phyloP scores from a whole-genome alignment of 495 filamentous ascomycete genomes.

The Parathielavia hyrcaniae region DNA sequence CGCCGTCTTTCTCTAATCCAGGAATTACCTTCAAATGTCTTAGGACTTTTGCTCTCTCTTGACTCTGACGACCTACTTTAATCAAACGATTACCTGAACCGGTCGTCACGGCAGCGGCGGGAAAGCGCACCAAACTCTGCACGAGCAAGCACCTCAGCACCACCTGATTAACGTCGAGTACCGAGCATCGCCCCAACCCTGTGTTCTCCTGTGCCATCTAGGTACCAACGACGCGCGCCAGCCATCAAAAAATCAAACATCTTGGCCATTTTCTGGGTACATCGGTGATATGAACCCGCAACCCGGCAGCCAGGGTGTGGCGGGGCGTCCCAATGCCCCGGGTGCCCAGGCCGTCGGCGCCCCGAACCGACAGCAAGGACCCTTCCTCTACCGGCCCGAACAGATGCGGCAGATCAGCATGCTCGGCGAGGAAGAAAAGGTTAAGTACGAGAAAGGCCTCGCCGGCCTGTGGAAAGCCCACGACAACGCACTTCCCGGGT shows the following conservation, averaged over 20 bases:
- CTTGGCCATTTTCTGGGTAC: constrained; percentile 23
- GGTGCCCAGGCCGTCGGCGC: constrained; percentile 12
- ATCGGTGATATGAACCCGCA: constrained; percentile 34
- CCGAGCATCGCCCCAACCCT: background rate
- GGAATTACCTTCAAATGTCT: too few relatives aligned
- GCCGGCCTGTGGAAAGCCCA: constrained; percentile 55
- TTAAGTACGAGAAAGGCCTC: constrained; percentile 60
- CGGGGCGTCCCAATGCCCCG: constrained; percentile 20
- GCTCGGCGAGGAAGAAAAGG: constrained; percentile 54
- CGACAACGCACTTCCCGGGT: constrained; percentile 51
- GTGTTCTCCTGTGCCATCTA: background rate
- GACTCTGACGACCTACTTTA: too few relatives aligned
- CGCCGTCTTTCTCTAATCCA: too few relatives aligned
- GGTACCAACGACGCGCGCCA: background rate
- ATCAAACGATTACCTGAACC: too few relatives aligned
- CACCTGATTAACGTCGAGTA: too few relatives aligned
- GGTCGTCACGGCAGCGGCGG: too few relatives aligned
- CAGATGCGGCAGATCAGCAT: constrained; percentile 41
- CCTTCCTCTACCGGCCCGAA: constrained; percentile 40
- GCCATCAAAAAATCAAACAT: background rate
- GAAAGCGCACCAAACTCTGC: too few relatives aligned
- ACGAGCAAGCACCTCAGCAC: too few relatives aligned
- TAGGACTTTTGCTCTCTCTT: too few relatives aligned
- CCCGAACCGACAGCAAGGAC: constrained; percentile 9
- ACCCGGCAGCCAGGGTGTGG: constrained; percentile 29